A percentile compares a stretch with the other conserved stretches of the same genome.
Evolutionary conservation across 192 early-diverging fungal species (phyloP).

Genomic region (Diversispora epigaea): DNA sequence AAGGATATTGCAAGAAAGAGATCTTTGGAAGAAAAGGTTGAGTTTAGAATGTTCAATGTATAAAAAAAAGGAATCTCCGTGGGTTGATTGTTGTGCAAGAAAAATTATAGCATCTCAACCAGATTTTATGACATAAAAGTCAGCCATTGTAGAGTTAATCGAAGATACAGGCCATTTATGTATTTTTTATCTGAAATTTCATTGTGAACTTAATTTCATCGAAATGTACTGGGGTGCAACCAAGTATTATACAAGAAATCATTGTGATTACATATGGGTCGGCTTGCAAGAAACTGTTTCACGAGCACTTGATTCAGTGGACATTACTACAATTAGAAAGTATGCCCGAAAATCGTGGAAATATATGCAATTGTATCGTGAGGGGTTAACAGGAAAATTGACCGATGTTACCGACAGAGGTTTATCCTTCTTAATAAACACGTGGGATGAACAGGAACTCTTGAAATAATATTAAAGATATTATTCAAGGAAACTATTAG

Average conservation of each 20-base stretch:
- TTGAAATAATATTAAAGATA: too few relatives aligned
- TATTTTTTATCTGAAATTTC: too few relatives aligned
- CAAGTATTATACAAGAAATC: constrained; percentile 30
- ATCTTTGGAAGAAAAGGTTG: too few relatives aligned
- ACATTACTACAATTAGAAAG: constrained; percentile 16
- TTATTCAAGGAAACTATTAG: too few relatives aligned
- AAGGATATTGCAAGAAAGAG: too few relatives aligned
- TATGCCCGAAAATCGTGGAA: constrained; percentile 31
- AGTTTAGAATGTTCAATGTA: too few relatives aligned
- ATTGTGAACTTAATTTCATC: constrained; percentile 38
- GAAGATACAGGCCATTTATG: constrained; percentile 30
- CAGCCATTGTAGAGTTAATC: constrained; percentile 23
- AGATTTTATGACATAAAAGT: constrained; percentile 29
- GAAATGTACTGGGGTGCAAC: constrained; percentile 37
- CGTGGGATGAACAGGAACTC: too few relatives aligned
- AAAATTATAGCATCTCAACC: constrained; percentile 30
- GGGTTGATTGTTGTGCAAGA: constrained; percentile 19
- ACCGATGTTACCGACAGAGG: too few relatives aligned
- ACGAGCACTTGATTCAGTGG: constrained; percentile 26
- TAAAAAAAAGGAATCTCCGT: not conserved
- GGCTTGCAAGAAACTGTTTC: constrained; percentile 33
- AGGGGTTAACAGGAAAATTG: constrained; percentile 28
- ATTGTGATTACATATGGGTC: constrained; percentile 35
- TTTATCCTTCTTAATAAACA: too few relatives aligned
- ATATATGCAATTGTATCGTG: constrained; percentile 35